phyloP scores from a whole-genome alignment of 2,329 filamentous ascomycete species.

The Macrophomina pseudophaseolina region DNA sequence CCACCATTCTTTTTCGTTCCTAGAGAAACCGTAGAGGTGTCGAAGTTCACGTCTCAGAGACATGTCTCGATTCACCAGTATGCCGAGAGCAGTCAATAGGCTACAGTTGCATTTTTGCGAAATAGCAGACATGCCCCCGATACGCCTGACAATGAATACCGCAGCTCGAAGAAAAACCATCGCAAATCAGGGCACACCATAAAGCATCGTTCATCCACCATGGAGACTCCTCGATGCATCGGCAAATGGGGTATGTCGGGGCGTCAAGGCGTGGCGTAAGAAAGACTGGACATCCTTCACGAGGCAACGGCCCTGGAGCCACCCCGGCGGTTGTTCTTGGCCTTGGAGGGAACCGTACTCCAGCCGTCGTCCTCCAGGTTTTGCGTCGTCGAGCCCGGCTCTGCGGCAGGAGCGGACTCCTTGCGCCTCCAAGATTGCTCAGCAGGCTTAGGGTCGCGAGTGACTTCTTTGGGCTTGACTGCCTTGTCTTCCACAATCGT shows the following conservation, averaged over 20 bases:
- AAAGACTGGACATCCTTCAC: conserved; percentile 33
- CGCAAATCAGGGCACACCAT: conserved; percentile 25
- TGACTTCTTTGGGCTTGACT: conserved; percentile 61
- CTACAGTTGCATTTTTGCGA: conserved; percentile 27
- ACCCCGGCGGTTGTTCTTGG: conserved; percentile 51
- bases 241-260: conserved; percentile 26
- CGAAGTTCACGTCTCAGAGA: conserved; percentile 10
- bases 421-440: conserved; percentile 49
- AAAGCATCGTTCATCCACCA: conserved; percentile 24
- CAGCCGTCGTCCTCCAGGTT: conserved; percentile 59
- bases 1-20: background rate
- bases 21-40: background rate
- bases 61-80: conserved; percentile 17
- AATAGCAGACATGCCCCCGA: conserved; percentile 23
- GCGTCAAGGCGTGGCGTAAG: conserved; percentile 20
- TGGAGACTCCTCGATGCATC: conserved; percentile 23
- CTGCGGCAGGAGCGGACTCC: conserved; percentile 37
- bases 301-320: conserved; percentile 54
- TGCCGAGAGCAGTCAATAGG: conserved; percentile 20
- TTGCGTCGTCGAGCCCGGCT: conserved; percentile 50
- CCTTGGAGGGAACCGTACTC: conserved; percentile 57
- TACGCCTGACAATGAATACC: conserved; percentile 25
- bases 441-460: conserved; percentile 49
- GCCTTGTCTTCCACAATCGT: conserved; percentile 58
- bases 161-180: conserved; percentile 26